Percentiles rank a stretch among this genome's conserved stretches.
These are phyloP conservation scores for Torrubiellomyces zombiae DNA, from an alignment of 2,329 filamentous ascomycete genomes.

Conservation along the genomic window DNA sequence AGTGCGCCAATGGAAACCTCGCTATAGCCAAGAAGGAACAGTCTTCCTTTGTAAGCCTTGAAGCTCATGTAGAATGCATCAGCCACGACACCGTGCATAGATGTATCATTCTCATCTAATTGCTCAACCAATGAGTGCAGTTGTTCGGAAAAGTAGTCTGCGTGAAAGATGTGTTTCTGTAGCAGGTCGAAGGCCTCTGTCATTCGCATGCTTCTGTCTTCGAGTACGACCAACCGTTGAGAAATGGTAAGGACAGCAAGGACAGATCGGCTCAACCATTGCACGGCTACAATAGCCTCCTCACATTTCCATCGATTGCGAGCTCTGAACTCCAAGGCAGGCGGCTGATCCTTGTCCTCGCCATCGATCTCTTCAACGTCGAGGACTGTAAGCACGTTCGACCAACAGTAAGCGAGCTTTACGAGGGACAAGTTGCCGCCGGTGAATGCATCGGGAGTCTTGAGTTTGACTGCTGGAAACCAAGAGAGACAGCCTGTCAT, in stretches of 20 bases:
- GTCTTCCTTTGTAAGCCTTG: conserved; percentile 79
- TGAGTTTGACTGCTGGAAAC: conserved; percentile 92
- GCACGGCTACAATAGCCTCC: conserved; percentile 87
- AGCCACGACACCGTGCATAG: conserved; percentile 89
- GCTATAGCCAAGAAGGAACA: conserved; percentile 88
- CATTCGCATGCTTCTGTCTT: conserved; percentile 75
- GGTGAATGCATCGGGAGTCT: conserved; percentile 50
- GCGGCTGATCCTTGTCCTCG: conserved; percentile 59
- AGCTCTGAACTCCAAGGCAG: conserved; percentile 62
- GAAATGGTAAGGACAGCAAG: conserved; percentile 85
- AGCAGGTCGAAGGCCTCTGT: conserved; percentile 90
- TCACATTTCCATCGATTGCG: conserved; percentile 85
- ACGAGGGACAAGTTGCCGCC: conserved; percentile 57
- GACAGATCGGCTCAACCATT: conserved; percentile 92
- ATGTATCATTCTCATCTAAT: conserved; percentile 68
- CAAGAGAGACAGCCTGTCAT: conserved; percentile 90
- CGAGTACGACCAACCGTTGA: conserved; percentile 79
- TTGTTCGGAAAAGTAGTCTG: conserved; percentile 78
- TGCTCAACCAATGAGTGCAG: conserved; percentile 74
- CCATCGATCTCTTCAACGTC: conserved; percentile 62
- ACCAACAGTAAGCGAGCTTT: conserved; percentile 97
- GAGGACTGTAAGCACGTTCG: conserved; percentile 85
- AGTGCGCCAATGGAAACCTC: conserved; percentile 80
- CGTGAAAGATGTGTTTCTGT: conserved; percentile 82
- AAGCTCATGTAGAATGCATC: conserved; percentile 99